These are phyloP conservation scores for Whalleya microplaca DNA, from an alignment of 2,329 filamentous ascomycete species.

Conservation along the genomic window DNA sequence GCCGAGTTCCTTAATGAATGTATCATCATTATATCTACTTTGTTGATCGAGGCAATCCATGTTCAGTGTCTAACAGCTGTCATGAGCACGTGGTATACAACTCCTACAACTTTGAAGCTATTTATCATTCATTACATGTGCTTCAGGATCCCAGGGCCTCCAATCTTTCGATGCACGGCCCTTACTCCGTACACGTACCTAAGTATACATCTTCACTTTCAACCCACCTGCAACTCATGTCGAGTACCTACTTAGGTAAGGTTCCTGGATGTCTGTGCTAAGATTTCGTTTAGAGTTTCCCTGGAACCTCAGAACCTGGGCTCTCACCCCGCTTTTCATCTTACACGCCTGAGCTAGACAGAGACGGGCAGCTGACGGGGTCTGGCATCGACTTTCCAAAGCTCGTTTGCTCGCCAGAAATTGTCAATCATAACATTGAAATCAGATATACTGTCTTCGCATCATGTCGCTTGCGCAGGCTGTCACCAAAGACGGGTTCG, in stretches of 20 bases:
- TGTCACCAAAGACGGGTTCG: constrained; percentile 44
- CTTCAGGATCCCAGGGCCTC: neutral
- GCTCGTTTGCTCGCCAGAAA: no score
- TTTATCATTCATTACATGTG: neutral
- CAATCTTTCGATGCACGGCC: neutral
- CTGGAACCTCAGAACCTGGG: no score
- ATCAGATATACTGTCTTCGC: neutral
- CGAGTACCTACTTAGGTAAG: neutral
- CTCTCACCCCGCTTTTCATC: neutral
- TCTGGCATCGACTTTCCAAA: neutral
- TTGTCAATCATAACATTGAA: no score
- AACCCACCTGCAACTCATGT: neutral
- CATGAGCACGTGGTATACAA: neutral
- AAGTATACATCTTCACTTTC: neutral
- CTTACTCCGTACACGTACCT: no score
- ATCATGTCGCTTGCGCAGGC: constrained; percentile 35
- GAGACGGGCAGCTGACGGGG: neutral
- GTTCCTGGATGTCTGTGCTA: neutral
- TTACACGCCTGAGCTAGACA: neutral
- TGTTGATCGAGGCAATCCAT: neutral
- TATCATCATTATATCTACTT: neutral
- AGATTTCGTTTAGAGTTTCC: no score
- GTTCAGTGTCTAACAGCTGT: neutral
- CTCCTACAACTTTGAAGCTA: neutral
- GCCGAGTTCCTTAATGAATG: constrained; percentile 18